Base-by-base conservation (phyloP, 305 asterid genomes). In the Salvia sclarea region DNA sequence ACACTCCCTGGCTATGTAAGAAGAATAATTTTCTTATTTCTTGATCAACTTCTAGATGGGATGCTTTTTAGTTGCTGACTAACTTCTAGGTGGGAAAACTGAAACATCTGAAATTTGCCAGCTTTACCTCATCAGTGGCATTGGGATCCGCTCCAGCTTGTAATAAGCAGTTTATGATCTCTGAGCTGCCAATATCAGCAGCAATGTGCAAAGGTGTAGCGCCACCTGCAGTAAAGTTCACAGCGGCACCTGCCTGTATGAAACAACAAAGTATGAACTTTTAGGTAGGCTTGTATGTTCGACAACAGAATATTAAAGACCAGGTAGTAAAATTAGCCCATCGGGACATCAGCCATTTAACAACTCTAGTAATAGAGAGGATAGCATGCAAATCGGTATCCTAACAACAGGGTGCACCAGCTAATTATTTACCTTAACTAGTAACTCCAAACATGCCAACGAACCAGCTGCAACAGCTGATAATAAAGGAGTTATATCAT, bases 381-480 rank as follows among this genome's bases (percentile, higher is more conserved):
- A 21, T 56, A 54, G 38, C 61, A 49, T 14, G 62, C 28, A 61
- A 53, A 53, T 18, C 45, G 56, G 58, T 58, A 44, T 47, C 48
- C 25, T 28, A 52, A 18, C 5, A 61, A 48, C n/a, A 20, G 22
- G 58, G 35, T 55, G 43, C 44, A 37, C 14, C 61, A 24, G 28
- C 30, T 60, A 64, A 61, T 21, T 47, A 64, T 52, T 47, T 61
- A 92, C 98, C 97, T 90, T 80, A 53, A 88, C 68, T 82, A 93
- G 75, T 73, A 87, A 78, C 79, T 87, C 95, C 70, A 87, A 72
- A 71, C 96, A 88, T 75, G 87, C 63, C 75, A 89, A 79, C 53
- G 97, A 93, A 74, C 86, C 90, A n/a, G 97, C 96, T 73, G 98
- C 98, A 61, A 91, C 97, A 76, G 96, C 92, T 38, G 97, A 84